phyloP scores from a whole-genome alignment of 1,284 basidiomycete species.

The Golubevia pallescens region DNA sequence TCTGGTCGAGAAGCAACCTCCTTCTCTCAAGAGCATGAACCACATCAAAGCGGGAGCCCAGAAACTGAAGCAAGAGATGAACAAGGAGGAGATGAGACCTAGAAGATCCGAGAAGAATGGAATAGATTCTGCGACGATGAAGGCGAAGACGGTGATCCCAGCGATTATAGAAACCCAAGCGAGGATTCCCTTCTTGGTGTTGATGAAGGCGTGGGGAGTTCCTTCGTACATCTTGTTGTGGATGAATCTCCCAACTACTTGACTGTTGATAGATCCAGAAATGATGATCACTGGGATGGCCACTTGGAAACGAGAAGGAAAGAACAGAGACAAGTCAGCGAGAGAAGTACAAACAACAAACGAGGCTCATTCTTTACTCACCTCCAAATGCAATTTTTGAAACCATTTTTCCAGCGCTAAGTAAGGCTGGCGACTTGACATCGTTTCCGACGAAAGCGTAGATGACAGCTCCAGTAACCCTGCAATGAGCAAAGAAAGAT shows the following conservation, averaged over 20 bases:
- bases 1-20: conserved; percentile 25
- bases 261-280: conserved; percentile 50
- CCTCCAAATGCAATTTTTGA: background rate
- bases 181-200: conserved; percentile 34
- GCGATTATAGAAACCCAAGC: conserved; percentile 36
- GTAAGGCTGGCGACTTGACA: background rate
- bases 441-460: background rate
- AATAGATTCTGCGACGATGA: conserved; percentile 31
- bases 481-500: background rate
- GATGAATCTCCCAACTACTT: conserved; percentile 36
- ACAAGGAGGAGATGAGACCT: conserved; percentile 32
- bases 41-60: conserved; percentile 39
- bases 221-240: conserved; percentile 37
- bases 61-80: conserved; percentile 46
- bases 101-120: conserved; percentile 39
- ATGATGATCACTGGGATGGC: conserved; percentile 2
- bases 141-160: conserved; percentile 17
- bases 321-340: conserved; percentile 1
- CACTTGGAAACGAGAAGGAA: background rate
- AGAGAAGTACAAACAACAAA: conserved; percentile 1
- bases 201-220: conserved; percentile 40
- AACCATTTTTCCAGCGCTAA: background rate
- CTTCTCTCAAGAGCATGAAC: conserved; percentile 41
- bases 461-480: background rate
- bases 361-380: background rate